phyloP scores from a whole-genome alignment of 2,329 filamentous ascomycete species.

The Colletotrichum sp. region DNA sequence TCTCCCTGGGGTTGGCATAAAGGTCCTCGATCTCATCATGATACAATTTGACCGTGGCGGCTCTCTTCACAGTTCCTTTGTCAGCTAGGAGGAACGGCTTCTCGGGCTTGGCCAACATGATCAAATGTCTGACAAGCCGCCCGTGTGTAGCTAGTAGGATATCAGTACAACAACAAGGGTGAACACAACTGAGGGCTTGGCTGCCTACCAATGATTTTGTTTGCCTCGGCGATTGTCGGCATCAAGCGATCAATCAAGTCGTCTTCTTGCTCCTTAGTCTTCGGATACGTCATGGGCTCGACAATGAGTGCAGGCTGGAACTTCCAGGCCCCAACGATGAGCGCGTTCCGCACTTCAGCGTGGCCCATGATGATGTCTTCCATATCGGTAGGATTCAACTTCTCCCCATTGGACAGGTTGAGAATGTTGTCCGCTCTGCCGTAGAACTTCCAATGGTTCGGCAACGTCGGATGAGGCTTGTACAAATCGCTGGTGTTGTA shows the following conservation, averaged over 20 bases:
- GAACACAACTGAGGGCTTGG: not conserved
- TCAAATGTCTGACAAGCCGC: slow-evolving; percentile 43
- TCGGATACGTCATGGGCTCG: slow-evolving; percentile 41
- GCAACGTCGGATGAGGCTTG: slow-evolving; percentile 38
- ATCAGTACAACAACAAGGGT: not conserved
- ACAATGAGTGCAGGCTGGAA: slow-evolving; percentile 54
- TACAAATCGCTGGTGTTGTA: slow-evolving; percentile 50
- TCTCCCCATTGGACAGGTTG: slow-evolving; percentile 56
- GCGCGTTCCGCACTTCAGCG: slow-evolving; percentile 40
- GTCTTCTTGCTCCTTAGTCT: slow-evolving; percentile 23
- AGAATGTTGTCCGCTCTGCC: slow-evolving; percentile 45
- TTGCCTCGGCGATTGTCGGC: slow-evolving; percentile 46
- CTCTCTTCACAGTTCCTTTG: slow-evolving; percentile 52
- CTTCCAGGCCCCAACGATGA: slow-evolving; percentile 49
- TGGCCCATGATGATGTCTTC: slow-evolving; percentile 44
- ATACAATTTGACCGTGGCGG: slow-evolving; percentile 43
- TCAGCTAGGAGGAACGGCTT: slow-evolving; percentile 49
- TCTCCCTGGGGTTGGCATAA: slow-evolving; percentile 34
- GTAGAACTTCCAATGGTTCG: slow-evolving; percentile 36
- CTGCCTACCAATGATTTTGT: slow-evolving; percentile 29
- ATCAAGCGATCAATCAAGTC: slow-evolving; percentile 46
- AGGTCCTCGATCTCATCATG: slow-evolving; percentile 45
- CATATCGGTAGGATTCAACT: slow-evolving; percentile 50
- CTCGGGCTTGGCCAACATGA: slow-evolving; percentile 40
- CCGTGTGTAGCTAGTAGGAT: slow-evolving; percentile 39